Conservation (phyloP, 2,329 filamentous ascomycete species). For the Ploettnerulaceae sp. region DNA sequence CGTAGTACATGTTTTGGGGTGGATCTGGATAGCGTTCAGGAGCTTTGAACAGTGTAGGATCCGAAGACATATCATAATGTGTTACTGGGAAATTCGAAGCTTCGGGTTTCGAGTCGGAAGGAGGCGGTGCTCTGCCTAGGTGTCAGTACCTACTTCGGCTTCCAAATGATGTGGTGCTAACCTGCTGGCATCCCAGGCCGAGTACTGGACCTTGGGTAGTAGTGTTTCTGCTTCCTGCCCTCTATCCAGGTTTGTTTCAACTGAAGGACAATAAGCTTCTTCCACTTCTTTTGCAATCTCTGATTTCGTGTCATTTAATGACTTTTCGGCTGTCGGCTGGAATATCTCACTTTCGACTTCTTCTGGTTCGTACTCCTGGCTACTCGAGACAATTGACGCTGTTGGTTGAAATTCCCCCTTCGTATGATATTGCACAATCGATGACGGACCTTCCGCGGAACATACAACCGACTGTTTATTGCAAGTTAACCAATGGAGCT, state of each 20-base stretch:
- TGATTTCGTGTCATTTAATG: conserved; percentile 21
- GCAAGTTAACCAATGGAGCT: conserved; percentile 8
- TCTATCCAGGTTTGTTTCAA: conserved; percentile 23
- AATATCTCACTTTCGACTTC: conserved; percentile 26
- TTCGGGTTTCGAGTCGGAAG: conserved; percentile 70
- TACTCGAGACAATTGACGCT: conserved; percentile 14
- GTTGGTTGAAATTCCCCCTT: conserved; percentile 33
- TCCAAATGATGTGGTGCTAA: conserved; percentile 38
- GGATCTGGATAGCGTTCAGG: conserved; percentile 76
- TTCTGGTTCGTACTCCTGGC: conserved; percentile 18
- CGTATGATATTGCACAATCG: conserved; percentile 33
- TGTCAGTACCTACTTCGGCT: not conserved
- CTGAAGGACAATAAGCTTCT: conserved; percentile 31
- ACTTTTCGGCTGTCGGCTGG: conserved; percentile 21
- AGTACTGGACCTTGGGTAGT: conserved; percentile 23
- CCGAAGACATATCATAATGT: conserved; percentile 79
- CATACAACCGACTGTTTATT: conserved; percentile 27
- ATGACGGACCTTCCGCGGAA: conserved; percentile 18
- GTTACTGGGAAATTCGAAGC: conserved; percentile 75
- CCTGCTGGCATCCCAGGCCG: conserved; percentile 43
- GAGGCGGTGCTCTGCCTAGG: conserved; percentile 45
- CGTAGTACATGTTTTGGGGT: conserved; percentile 83
- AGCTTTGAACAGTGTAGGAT: conserved; percentile 69
- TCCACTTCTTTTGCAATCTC: conserved; percentile 25
- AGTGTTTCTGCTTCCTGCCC: conserved; percentile 12